A percentile compares a stretch with the other conserved stretches of the same genome.
phyloP scores from a whole-genome alignment of 1,284 basidiomycete genomes.

The Exobasidium cylindrosporum region DNA sequence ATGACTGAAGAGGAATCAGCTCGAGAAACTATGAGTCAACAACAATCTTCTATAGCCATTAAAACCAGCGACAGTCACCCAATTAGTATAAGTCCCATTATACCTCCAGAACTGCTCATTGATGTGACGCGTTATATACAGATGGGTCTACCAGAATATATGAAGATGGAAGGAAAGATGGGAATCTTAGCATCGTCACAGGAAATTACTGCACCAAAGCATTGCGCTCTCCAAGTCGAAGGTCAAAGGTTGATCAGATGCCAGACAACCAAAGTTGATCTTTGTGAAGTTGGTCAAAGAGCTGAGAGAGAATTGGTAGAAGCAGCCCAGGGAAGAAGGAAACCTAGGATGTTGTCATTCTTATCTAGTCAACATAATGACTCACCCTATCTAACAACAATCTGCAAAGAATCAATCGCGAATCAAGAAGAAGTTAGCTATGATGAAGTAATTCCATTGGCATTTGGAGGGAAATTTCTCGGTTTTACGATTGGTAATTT shows the following conservation, averaged over 20 bases:
- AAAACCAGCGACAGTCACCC: constrained; percentile 53
- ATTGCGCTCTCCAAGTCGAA: constrained; percentile 23
- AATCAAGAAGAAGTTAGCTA: neutral
- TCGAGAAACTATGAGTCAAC: constrained; percentile 15
- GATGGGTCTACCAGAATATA: constrained; percentile 15
- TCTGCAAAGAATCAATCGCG: neutral
- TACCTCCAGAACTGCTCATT: constrained; percentile 31
- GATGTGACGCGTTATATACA: constrained; percentile 28
- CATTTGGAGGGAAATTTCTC: neutral
- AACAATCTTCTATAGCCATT: constrained; percentile 26
- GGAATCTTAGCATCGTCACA: neutral
- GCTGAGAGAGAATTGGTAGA: constrained; percentile 1
- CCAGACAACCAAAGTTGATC: constrained; percentile 26
- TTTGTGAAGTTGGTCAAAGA: constrained; percentile 16
- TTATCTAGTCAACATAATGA: neutral
- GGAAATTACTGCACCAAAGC: constrained; percentile 20
- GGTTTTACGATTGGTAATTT: constrained; percentile 71
- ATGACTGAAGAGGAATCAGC: neutral
- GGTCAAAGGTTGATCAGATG: constrained; percentile 40
- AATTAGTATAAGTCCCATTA: constrained; percentile 43
- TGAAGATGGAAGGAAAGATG: neutral
- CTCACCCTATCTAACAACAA: neutral
- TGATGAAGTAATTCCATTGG: neutral
- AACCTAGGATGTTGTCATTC: neutral
- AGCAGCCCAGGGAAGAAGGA: neutral